These are phyloP conservation scores for Naematelia encephala DNA, from an alignment of 768 basidiomycete species.

Conservation along the genomic window DNA sequence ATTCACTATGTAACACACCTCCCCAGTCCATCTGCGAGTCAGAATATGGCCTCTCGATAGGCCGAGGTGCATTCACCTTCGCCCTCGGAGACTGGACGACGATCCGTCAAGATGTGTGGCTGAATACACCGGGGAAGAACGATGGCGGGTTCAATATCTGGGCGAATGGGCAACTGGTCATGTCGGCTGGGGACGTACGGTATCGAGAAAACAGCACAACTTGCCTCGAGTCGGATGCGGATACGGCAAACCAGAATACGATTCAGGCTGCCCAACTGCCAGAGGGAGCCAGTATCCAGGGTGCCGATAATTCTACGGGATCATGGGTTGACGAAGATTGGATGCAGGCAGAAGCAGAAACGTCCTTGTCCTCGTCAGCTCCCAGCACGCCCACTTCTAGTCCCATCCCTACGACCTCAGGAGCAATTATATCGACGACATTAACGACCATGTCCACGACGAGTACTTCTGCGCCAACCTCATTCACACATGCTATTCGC, in stretches of 20 bases:
- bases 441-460: neutral
- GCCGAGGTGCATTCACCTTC: slow-evolving; percentile 67
- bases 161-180: slow-evolving; percentile 61
- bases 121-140: slow-evolving; percentile 67
- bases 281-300: slow-evolving; percentile 7
- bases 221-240: slow-evolving; percentile 6
- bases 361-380: no score
- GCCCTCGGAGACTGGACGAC: slow-evolving; percentile 64
- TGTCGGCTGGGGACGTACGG: slow-evolving; percentile 49
- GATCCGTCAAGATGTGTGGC: slow-evolving; percentile 65
- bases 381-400: no score
- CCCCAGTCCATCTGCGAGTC: slow-evolving; percentile 50
- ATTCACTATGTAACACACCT: slow-evolving; percentile 58
- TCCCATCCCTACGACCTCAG: neutral
- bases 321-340: slow-evolving; percentile 48
- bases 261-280: neutral
- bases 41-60: slow-evolving; percentile 58
- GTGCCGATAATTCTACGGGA: slow-evolving; percentile 57
- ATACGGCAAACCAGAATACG: neutral
- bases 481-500: neutral
- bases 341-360: neutral
- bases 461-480: neutral
- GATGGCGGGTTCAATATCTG: slow-evolving; percentile 71
- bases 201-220: slow-evolving; percentile 20
- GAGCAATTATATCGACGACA: neutral